phyloP scores from a whole-genome alignment of 441 rosid species.

The Corymbia citriodora region DNA sequence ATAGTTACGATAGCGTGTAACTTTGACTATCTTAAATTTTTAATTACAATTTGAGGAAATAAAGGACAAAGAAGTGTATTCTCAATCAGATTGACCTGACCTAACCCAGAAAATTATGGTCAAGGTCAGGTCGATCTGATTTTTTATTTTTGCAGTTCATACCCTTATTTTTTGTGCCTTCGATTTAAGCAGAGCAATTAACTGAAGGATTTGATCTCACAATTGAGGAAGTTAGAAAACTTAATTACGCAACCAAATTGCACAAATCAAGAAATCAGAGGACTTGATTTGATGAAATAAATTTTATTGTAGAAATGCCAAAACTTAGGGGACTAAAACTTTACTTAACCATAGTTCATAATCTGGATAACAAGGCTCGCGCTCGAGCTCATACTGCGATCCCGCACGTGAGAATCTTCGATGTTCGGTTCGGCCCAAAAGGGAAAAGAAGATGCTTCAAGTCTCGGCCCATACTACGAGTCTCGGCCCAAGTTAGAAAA shows the following conservation, averaged over 20 bases:
- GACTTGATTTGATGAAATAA: fast-evolving
- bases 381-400: neutral
- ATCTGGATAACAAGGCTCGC: neutral
- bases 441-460: neutral
- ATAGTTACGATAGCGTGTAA: neutral
- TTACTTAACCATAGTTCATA: neutral
- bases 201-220: too few species aligned
- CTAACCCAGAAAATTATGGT: neutral
- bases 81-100: fast-evolving
- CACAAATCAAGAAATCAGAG: neutral
- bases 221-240: too few species aligned
- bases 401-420: neutral
- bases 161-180: neutral
- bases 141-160: neutral
- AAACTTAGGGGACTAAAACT: neutral
- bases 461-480: neutral
- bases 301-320: fast-evolving
- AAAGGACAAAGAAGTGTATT: neutral
- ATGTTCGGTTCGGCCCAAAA: neutral
- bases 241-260: too few species aligned
- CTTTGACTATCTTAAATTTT: neutral
- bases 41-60: neutral
- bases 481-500: neutral
- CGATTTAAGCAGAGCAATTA: neutral
- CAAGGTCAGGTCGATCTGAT: neutral